phyloP scores from a whole-genome alignment of 768 basidiomycete genomes.

The Tylopilus sp. region DNA sequence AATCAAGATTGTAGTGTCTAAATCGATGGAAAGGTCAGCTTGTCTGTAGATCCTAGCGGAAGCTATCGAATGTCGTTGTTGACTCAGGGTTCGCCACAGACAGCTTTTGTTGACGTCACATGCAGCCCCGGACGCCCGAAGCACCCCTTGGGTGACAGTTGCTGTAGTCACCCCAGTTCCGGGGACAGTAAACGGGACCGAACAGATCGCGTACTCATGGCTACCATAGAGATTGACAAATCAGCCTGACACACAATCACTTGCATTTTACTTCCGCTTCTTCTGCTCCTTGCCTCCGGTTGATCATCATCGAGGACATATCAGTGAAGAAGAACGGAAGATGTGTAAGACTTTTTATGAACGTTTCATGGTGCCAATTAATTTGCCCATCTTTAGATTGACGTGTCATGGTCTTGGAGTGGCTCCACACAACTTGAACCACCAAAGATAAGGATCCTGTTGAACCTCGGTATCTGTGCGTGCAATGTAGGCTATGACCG shows the following conservation, averaged over 20 bases:
- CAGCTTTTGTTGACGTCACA: neutral
- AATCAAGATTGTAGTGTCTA: neutral
- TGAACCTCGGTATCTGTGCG: too few species aligned
- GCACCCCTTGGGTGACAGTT: neutral
- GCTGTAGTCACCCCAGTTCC: too few species aligned
- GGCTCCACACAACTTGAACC: neutral
- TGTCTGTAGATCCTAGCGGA: neutral
- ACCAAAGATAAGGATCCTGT: neutral
- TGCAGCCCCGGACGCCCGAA: neutral
- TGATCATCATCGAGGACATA: neutral
- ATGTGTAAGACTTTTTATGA: neutral
- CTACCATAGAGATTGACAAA: neutral
- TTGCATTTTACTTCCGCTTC: neutral
- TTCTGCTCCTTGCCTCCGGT: neutral
- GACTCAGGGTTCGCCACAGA: neutral
- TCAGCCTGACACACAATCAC: neutral
- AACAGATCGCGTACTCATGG: neutral
- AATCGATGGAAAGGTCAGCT: neutral
- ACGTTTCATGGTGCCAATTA: neutral
- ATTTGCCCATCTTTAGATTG: neutral
- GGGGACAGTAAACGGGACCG: neutral
- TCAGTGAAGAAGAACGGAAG: neutral
- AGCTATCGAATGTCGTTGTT: neutral
- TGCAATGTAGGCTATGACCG: neutral
- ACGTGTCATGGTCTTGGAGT: neutral